Base-by-base conservation (phyloP, 768 basidiomycete genomes). In the Naganishia onofrii region DNA sequence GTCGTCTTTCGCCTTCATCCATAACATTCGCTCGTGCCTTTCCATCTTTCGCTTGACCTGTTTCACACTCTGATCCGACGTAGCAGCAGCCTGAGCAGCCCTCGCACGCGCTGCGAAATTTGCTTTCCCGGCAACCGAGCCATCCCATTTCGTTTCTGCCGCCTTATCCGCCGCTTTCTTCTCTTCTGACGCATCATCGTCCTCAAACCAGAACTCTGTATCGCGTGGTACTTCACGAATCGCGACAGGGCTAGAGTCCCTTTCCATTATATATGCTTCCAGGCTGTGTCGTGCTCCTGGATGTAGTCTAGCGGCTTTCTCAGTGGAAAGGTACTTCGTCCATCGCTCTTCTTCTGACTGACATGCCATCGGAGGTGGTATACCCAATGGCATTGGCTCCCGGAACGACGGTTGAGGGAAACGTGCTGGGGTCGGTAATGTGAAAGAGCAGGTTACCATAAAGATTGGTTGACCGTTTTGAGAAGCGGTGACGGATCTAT, bases 401-500 rank as follows among this genome's bases (percentile, higher is more conserved):
- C 34, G 31, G 66, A 66, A 71, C 0, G 57, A 66, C 23, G 71
- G 71, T 57, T 72, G 71, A 3, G 63, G 67, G 13, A 63, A 55
- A 13, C 51, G 46, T 46, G 56, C 56, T 12, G 72, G 68, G 13
- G 78, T 72, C 7, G 76, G 74, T 7, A 75, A 28, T 5, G 80
- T 74, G 67, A 78, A 82, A 29, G 76, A 77, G 34, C 76, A 76
- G 19, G 76, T 67, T 29, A 81, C 73, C 53, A 76, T 70, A 64
- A 81, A 81, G 44, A 82, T 74, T 23, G 75, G 74, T 44, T 69
- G 70, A n/a, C 70, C 76, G 2, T 66, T 64, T 70, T 82, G 81
- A n/a, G 71, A 70, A 23, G 78, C 81, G 57, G 72, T 73, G 55
- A 82, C 79, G 10, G 76, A 60, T 55, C 79, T 71, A 38, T 19